Evolutionary conservation across 2,329 filamentous ascomycete species (phyloP).

Genomic region (Coniochaeta prunicola): DNA sequence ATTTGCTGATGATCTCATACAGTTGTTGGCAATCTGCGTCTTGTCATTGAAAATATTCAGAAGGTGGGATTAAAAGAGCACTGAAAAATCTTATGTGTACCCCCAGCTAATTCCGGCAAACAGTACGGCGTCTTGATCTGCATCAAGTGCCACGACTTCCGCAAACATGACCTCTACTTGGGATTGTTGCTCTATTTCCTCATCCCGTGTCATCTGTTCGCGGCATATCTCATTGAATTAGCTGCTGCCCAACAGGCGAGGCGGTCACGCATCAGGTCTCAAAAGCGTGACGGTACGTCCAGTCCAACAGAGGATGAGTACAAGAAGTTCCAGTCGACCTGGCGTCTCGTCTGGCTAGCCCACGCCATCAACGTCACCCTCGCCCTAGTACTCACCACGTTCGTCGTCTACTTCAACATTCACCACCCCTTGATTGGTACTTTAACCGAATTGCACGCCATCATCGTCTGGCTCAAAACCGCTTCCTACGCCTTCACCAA

Average conservation of each 20-base stretch:
- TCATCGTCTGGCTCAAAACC: slow-evolving; percentile 94
- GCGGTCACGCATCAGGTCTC: slow-evolving; percentile 49
- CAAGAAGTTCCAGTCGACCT: slow-evolving; percentile 64
- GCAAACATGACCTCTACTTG: slow-evolving; percentile 66
- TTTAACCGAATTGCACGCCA: slow-evolving; percentile 80
- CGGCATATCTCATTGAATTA: slow-evolving; percentile 85
- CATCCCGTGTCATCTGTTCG: slow-evolving; percentile 83
- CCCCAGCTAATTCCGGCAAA: slow-evolving; percentile 1
- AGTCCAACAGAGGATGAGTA: slow-evolving; percentile 54
- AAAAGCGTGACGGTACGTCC: slow-evolving; percentile 41
- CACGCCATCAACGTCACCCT: slow-evolving; percentile 80
- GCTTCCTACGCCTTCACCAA: slow-evolving; percentile 96
- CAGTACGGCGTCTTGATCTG: slow-evolving; percentile 95
- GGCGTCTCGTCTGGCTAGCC: slow-evolving; percentile 71
- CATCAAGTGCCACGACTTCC: slow-evolving; percentile 81
- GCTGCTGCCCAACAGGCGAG: slow-evolving; percentile 75
- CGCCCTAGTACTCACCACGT: slow-evolving; percentile 73
- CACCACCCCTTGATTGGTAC: slow-evolving; percentile 92
- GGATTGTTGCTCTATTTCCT: slow-evolving; percentile 75
- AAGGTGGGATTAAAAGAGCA: slow-evolving; percentile 51
- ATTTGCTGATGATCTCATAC: neutral
- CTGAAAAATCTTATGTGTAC: neutral
- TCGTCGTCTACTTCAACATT: slow-evolving; percentile 83
- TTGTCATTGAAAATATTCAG: slow-evolving; percentile 95
- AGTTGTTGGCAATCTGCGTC: slow-evolving; percentile 84